A percentile compares a stretch with the other conserved stretches of the same genome.
Conservation (phyloP, 2,329 filamentous ascomycete genomes). For the Xylariales sp. region DNA sequence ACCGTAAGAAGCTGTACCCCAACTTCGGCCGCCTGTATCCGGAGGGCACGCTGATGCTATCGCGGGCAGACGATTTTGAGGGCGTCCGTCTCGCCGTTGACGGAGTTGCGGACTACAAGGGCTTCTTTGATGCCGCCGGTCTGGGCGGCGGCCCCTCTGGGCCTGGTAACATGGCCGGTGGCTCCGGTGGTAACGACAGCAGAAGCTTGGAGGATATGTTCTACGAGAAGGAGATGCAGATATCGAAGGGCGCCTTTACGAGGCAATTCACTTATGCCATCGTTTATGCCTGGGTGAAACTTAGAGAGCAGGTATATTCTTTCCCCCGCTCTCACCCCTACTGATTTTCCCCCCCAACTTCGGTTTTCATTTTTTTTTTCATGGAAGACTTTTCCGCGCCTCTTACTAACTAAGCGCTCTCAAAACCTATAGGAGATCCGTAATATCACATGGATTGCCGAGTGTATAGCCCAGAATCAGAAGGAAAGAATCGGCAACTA, state of each 20-base stretch:
- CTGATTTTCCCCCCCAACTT: background rate
- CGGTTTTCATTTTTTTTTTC: background rate
- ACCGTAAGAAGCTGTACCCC: constrained; percentile 95
- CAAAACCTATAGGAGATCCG: constrained; percentile 75
- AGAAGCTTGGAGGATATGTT: constrained; percentile 90
- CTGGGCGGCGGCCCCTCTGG: constrained; percentile 67
- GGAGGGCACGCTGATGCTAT: constrained; percentile 92
- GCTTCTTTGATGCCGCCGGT: constrained; percentile 89
- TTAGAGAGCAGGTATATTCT: constrained; percentile 83
- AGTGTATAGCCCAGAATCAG: constrained; percentile 99
- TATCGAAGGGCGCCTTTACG: constrained; percentile 92
- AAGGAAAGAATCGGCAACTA: constrained; percentile 99
- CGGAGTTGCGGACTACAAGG: constrained; percentile 88
- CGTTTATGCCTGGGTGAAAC: constrained; percentile 96
- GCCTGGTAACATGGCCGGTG: constrained; percentile 80
- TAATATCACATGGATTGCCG: constrained; percentile 99
- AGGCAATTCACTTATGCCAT: constrained; percentile 93
- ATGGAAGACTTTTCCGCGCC: background rate
- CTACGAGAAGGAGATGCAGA: constrained; percentile 99
- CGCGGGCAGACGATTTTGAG: constrained; percentile 89
- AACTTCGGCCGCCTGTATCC: constrained; percentile 87
- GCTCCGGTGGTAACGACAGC: constrained; percentile 73
- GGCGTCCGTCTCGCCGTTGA: constrained; percentile 92
- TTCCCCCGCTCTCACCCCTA: background rate
- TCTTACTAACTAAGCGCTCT: constrained; percentile 7